A percentile compares a stretch with the other conserved stretches of the same genome.
phyloP scores from a whole-genome alignment of 441 rosid genomes.

The Daphne laureola region DNA sequence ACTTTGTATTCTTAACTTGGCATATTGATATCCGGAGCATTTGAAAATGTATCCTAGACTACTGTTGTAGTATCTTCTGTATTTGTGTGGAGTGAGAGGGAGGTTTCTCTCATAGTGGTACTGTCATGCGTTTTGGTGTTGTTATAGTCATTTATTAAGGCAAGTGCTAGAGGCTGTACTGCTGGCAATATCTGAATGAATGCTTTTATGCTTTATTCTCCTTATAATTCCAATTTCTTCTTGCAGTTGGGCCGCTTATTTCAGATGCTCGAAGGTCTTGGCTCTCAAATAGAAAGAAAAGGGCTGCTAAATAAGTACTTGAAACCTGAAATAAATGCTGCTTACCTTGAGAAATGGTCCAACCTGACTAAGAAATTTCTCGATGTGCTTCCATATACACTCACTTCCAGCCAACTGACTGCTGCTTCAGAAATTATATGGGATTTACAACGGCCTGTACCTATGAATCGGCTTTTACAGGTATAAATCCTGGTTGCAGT shows the following conservation, averaged over 20 bases:
- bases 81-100: too few species aligned
- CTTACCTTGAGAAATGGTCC: constrained; percentile 68
- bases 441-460: constrained; percentile 87
- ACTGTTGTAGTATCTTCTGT: too few species aligned
- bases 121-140: too few species aligned
- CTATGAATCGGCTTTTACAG: constrained; percentile 97
- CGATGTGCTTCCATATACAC: constrained; percentile 79
- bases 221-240: constrained; percentile 15
- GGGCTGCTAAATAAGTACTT: constrained; percentile 71
- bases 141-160: not conserved
- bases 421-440: constrained; percentile 91
- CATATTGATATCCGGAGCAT: too few species aligned
- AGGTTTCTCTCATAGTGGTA: too few species aligned
- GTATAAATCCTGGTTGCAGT: constrained; percentile 19
- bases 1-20: too few species aligned
- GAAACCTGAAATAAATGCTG: constrained; percentile 54
- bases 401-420: constrained; percentile 81
- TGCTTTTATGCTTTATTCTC: constrained; percentile 5
- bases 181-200: too few species aligned
- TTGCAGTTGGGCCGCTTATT: constrained; percentile 81
- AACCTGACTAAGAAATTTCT: constrained; percentile 62
- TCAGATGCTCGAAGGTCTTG: constrained; percentile 92
- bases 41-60: too few species aligned
- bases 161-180: too few species aligned
- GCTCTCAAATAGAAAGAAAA: constrained; percentile 68